Percentiles rank a stretch among this genome's conserved stretches.
Conservation (phyloP, 2,329 filamentous ascomycete genomes). For the Colletotrichum sp. region DNA sequence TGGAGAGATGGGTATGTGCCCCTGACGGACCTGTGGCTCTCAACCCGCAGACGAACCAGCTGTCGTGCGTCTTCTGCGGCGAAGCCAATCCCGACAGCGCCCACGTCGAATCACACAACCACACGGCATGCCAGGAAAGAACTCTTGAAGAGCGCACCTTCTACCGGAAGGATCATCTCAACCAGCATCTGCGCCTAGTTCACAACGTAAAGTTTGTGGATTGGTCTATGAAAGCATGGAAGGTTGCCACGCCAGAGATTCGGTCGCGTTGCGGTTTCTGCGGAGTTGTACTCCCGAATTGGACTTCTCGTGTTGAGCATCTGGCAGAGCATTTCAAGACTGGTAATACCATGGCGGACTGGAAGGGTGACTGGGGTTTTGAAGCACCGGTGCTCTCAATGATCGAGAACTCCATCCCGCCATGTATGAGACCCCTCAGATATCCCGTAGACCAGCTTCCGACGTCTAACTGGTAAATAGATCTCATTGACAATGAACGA, state of each 20-base stretch:
- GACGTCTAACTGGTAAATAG: conserved; percentile 50
- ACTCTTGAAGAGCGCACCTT: conserved; percentile 66
- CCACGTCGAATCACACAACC: conserved; percentile 65
- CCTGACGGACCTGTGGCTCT: conserved; percentile 61
- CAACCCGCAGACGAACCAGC: conserved; percentile 63
- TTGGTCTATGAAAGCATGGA: conserved; percentile 72
- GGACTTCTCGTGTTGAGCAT: conserved; percentile 66
- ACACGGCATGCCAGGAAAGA: conserved; percentile 71
- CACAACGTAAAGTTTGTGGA: conserved; percentile 65
- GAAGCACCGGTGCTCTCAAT: conserved; percentile 64
- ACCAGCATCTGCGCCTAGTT: conserved; percentile 68
- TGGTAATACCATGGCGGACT: conserved; percentile 68
- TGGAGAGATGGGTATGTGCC: conserved; percentile 70
- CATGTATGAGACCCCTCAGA: conserved; percentile 55
- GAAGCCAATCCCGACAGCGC: conserved; percentile 57
- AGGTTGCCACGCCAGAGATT: conserved; percentile 64
- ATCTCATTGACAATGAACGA: conserved; percentile 69
- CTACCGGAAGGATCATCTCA: conserved; percentile 71
- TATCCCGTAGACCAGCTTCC: conserved; percentile 40
- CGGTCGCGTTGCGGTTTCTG: conserved; percentile 71
- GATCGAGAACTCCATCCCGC: conserved; percentile 71
- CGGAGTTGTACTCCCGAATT: conserved; percentile 64
- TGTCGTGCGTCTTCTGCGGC: conserved; percentile 66
- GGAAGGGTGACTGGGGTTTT: conserved; percentile 75
- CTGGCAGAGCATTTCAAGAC: conserved; percentile 72